phyloP scores from a whole-genome alignment of 805 yeast species.

The Yamadazyma tumulicola region DNA sequence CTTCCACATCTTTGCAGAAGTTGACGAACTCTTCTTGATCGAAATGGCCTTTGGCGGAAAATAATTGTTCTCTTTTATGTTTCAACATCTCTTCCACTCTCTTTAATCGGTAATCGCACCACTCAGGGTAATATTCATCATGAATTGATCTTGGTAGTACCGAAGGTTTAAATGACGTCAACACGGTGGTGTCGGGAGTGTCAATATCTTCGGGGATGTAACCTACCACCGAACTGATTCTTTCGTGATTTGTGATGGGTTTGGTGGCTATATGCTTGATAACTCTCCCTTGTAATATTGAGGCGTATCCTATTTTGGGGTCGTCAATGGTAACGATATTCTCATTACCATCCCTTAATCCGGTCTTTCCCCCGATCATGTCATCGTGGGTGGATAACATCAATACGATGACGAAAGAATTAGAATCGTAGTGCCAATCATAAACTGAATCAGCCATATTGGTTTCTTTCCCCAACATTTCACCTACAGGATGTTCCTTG shows the following conservation, averaged over 20 bases:
- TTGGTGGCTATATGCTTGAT: conserved; percentile 20
- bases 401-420: conserved; percentile 14
- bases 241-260: conserved; percentile 30
- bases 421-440: conserved; percentile 18
- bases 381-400: conserved; percentile 14
- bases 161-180: conserved; percentile 39
- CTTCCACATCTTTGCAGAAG: conserved; percentile 25
- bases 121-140: conserved; percentile 29
- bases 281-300: conserved; percentile 21
- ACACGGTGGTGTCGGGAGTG: conserved; percentile 35
- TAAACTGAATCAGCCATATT: conserved; percentile 8
- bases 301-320: conserved; percentile 20
- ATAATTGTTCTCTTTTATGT: conserved; percentile 12
- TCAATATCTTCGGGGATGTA: conserved; percentile 39
- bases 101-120: conserved; percentile 27
- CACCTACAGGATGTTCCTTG: conserved; percentile 10
- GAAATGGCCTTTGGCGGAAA: conserved; percentile 18
- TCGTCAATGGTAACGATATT: conserved; percentile 14
- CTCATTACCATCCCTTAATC: conserved; percentile 14
- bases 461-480: conserved; percentile 5
- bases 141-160: conserved; percentile 28
- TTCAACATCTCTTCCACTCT: conserved; percentile 22
- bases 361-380: conserved; percentile 16
- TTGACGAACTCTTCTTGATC: conserved; percentile 34
- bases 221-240: conserved; percentile 42